Evolutionary conservation across 2,329 filamentous ascomycete genomes (phyloP), one percentile per base, ranked within the genome.

Genomic region (Scedosporium dehoogii): DNA sequence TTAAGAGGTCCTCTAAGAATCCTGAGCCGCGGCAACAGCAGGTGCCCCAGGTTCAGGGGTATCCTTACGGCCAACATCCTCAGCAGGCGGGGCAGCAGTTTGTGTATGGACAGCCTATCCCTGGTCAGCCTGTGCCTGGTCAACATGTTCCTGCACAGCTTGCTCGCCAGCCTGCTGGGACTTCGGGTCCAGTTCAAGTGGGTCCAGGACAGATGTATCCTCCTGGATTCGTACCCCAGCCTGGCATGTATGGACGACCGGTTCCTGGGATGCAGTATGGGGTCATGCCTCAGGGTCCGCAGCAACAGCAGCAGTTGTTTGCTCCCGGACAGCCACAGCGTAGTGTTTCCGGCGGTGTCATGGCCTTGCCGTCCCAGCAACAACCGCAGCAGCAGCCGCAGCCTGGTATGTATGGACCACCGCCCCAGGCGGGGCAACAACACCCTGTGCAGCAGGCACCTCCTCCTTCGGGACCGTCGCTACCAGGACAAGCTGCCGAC

Each of bases 1-100:
- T 71, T 23, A 69, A 69, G 55, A 64, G 68, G 21, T 64, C 64
- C 5, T 65, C 68, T 6, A 71, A 70, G 63, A 66, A 69, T 12
- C 51, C 59, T 18, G 48, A 27, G 21, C 48, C 53, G 25, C 25
- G 56, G 38, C 44, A 41, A 14, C 59, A 61, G 53, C 58, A 56
- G 25, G 25, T 41, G 16, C 59, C 41, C 6, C 59, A 53, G 29
- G 56, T 33, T n/a, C 55, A 58, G 58, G 38, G 42, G 10, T 27
- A 16, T 9, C 38, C 38, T 7, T 41, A 59, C 1, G 38, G 38
- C 16, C 14, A 46, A 2, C 58, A 59, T n/a, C 21, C 44, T 16
- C 23, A 25, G 25, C 59, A 60, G 46, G 44, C 46, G 6, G 59
- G 46, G 21, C 48, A 42, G 33, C 58, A 59, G 23, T 60, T 51